A percentile compares a stretch with the other conserved stretches of the same genome.
Evolutionary conservation across 345 rosid species (phyloP).

Genomic region (thale cress (Arabidopsis thaliana)): DNA sequence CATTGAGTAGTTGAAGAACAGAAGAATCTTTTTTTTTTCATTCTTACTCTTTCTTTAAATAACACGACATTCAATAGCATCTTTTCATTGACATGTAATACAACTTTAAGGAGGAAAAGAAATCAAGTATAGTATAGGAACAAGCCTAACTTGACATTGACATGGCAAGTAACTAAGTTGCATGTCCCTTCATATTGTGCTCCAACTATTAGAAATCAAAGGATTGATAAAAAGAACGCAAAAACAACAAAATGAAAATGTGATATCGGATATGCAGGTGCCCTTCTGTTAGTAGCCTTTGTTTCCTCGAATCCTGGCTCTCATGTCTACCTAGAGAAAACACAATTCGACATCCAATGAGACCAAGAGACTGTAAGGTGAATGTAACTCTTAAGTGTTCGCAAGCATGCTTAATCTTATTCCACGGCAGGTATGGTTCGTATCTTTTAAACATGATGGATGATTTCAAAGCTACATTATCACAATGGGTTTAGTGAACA

Average conservation of each 20-base stretch:
- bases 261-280: conserved; percentile 5
- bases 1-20: conserved; percentile 18
- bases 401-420: conserved; percentile 24
- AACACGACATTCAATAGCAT: conserved; percentile 12
- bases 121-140: conserved; percentile 37
- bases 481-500: not conserved
- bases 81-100: conserved; percentile 9
- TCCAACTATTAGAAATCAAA: conserved; percentile 17
- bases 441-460: not conserved
- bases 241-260: conserved; percentile 6
- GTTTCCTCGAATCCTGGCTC: conserved; percentile 96
- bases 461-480: not conserved
- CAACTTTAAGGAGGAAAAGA: conserved; percentile 1
- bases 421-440: not conserved
- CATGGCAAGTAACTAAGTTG: conserved; percentile 27
- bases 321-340: conserved; percentile 80
- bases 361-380: not conserved
- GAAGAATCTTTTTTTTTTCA: conserved; percentile 3
- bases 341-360: not conserved
- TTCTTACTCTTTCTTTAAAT: conserved; percentile 7
- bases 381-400: conserved; percentile 3
- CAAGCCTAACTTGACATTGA: conserved; percentile 43
- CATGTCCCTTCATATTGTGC: not conserved
- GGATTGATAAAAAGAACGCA: conserved; percentile 1
- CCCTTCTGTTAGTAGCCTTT: conserved; percentile 73